Base-by-base conservation (phyloP, 2,329 filamentous ascomycete species). In the Lasiodiplodia sp. region DNA sequence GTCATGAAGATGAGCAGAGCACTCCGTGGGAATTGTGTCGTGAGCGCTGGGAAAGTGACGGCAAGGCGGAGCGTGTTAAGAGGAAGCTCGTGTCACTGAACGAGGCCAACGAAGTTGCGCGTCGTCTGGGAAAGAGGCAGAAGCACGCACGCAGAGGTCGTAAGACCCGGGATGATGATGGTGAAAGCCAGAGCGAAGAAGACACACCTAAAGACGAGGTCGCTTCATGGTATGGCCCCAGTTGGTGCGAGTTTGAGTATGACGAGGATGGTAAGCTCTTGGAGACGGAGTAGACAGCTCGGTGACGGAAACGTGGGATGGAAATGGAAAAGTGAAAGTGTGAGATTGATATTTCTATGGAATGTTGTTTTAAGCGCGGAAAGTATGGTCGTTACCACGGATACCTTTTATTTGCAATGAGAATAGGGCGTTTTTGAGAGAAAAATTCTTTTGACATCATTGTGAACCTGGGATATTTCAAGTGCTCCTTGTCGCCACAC, bases 21-120 rank as follows among this genome's bases (percentile, higher is more conserved):
- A 25, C 18, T 12, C 28, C 85, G 47, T 80, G 79, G 77, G 70
- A 79, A 47, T 38, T 84, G 62, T 82, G 82, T 56, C 72, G 74
- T 25, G 73, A 78, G 57, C 70, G 71, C 11, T 73, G 75, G 57
- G 69, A 70, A 10, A 74, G 73, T 67, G 66, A 73, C 58, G 52
- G 70, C 12, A 51, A 31, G 18, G 31, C 56, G 7, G 56, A 38
- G 6, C 37, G 38, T 2, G 76, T 75, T 21, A 87, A 86, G 80
- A 80, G 87, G 71, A 83, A 81, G 72, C 77, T 90, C 14, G 87
- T 90, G 6, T 86, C 80, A 62, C 74, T 90, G 67, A 82, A 83
- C 49, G 87, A 90, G 75, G 87, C 87, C 12, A 90, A 88, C 72
- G 87, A 89, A 75, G 86, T 90, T 23, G 86, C 87, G 10, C 86